These are phyloP conservation scores for Sarocladium strictum DNA, from an alignment of 2,329 filamentous ascomycete species.

Conservation along the genomic window DNA sequence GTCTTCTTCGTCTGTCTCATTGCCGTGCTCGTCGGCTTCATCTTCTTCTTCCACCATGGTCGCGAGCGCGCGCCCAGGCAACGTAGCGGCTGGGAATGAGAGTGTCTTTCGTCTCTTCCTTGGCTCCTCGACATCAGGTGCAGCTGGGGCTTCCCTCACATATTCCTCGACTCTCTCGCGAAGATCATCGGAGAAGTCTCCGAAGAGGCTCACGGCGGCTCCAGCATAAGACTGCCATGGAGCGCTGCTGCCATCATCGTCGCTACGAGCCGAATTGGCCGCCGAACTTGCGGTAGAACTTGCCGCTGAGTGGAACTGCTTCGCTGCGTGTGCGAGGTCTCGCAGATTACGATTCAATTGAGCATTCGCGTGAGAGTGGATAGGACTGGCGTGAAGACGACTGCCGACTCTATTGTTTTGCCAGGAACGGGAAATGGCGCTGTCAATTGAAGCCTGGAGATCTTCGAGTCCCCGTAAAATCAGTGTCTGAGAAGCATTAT, in stretches of 20 bases:
- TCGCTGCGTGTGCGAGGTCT: constrained; percentile 18
- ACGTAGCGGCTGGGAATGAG: background rate
- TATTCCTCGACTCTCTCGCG: constrained; percentile 2
- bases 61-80: background rate
- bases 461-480: constrained; percentile 15
- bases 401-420: constrained; percentile 11
- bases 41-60: background rate
- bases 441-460: constrained; percentile 17
- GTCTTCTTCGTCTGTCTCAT: constrained; percentile 7
- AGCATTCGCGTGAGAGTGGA: background rate
- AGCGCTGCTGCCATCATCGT: background rate
- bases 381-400: background rate
- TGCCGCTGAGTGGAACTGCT: constrained; percentile 16
- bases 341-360: constrained; percentile 14
- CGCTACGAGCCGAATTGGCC: constrained; percentile 13
- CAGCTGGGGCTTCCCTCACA: background rate
- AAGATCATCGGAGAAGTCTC: constrained; percentile 2
- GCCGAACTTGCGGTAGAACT: constrained; percentile 16
- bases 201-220: background rate
- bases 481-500: constrained; percentile 14
- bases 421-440: constrained; percentile 15
- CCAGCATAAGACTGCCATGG: constrained; percentile 5
- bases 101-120: background rate
- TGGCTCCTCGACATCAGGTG: background rate
- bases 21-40: background rate